Evolutionary conservation across 495 filamentous ascomycete species (phyloP).

Genomic region (Penicillium flavigenum): DNA sequence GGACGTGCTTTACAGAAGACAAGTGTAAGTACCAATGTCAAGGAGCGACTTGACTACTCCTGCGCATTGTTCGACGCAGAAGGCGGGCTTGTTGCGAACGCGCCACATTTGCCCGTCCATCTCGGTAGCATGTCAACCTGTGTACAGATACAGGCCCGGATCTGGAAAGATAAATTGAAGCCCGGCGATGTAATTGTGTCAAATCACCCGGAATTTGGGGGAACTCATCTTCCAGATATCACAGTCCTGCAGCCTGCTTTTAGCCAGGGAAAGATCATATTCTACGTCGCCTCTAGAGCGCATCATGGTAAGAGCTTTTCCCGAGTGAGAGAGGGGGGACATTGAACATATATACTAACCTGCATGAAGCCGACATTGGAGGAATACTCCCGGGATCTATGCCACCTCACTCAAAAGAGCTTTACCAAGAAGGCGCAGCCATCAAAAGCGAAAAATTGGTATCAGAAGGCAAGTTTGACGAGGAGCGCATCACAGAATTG

Average conservation of each 20-base stretch:
- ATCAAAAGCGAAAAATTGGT: slow-evolving; percentile 95
- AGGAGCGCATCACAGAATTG: slow-evolving; percentile 75
- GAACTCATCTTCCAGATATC: slow-evolving; percentile 85
- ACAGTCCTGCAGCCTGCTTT: slow-evolving; percentile 88
- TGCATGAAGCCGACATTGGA: slow-evolving; percentile 77
- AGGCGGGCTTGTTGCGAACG: slow-evolving; percentile 54
- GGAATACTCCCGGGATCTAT: slow-evolving; percentile 93
- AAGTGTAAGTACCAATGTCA: slow-evolving; percentile 42
- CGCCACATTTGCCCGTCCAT: slow-evolving; percentile 92
- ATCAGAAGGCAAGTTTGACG: slow-evolving; percentile 83
- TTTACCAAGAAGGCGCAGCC: slow-evolving; percentile 88
- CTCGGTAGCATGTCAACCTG: slow-evolving; percentile 75
- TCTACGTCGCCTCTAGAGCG: slow-evolving; percentile 87
- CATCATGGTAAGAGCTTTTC: slow-evolving; percentile 63
- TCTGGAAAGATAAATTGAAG: slow-evolving; percentile 83
- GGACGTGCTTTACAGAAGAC: slow-evolving; percentile 44
- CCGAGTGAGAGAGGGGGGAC: background rate
- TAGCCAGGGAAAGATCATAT: slow-evolving; percentile 64
- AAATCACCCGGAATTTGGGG: slow-evolving; percentile 92
- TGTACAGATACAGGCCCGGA: slow-evolving; percentile 63
- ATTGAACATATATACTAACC: slow-evolving; percentile 62
- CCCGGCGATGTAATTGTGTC: slow-evolving; percentile 90
- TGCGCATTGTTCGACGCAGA: slow-evolving; percentile 44
- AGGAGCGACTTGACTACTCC: slow-evolving; percentile 45
- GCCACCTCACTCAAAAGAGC: slow-evolving; percentile 88